A percentile compares a stretch with the other conserved stretches of the same genome.
These are phyloP conservation scores for Mycena maculata DNA, from an alignment of 768 basidiomycete genomes.

Conservation along the genomic window DNA sequence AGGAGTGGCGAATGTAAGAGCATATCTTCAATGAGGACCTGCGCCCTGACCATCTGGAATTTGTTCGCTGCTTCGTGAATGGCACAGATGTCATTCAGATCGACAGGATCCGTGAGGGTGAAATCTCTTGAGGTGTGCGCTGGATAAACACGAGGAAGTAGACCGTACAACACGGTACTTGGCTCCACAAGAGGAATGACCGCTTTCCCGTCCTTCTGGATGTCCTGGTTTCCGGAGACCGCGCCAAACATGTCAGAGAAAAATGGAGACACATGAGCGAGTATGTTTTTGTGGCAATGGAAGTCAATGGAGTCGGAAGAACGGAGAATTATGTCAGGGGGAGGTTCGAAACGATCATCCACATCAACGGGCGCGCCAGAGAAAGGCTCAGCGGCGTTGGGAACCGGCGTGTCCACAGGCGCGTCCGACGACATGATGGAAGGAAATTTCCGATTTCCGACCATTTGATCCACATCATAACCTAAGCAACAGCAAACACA, in stretches of 20 bases:
- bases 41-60: constrained; percentile 24
- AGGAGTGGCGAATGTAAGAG: constrained; percentile 15
- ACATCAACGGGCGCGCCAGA: constrained; percentile 5
- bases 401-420: background rate
- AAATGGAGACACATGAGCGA: constrained; percentile 21
- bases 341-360: constrained; percentile 18
- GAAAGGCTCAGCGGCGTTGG: constrained; percentile 18
- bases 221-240: constrained; percentile 20
- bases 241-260: constrained; percentile 26
- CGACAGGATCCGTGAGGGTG: background rate
- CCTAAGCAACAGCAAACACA: too few species aligned
- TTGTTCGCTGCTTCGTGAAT: constrained; percentile 28
- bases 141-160: constrained; percentile 19
- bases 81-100: constrained; percentile 17
- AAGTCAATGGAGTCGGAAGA: constrained; percentile 23
- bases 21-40: constrained; percentile 19
- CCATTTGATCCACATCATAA: too few species aligned
- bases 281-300: constrained; percentile 24
- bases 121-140: constrained; percentile 5
- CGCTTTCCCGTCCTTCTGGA: constrained; percentile 21
- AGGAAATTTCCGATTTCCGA: too few species aligned
- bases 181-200: constrained; percentile 17
- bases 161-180: constrained; percentile 8
- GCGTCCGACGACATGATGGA: background rate
- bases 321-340: constrained; percentile 20